Base-by-base conservation (phyloP, 805 yeast species). In the Yamadazyma akitaensis region DNA sequence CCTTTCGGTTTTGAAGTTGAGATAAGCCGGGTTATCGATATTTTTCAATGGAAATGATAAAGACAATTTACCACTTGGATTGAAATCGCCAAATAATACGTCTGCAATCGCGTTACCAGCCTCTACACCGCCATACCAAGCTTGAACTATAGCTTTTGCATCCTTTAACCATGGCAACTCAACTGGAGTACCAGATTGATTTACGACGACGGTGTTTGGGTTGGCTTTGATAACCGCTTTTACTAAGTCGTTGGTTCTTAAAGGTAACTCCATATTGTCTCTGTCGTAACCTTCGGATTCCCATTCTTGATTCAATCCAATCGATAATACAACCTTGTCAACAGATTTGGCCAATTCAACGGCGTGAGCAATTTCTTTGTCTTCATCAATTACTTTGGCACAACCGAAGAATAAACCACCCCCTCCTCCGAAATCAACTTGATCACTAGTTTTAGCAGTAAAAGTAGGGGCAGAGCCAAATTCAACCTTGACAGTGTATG, bases 101-200 rank as follows among this genome's bases (percentile, higher is more conserved):
- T 80, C 83, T 10, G 83, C 84, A 57, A 80, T 67, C n/a, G 78
- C 77, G 53, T 76, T 78, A 46, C 85, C 85, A 40, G 66, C 60
- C 55, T 81, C 85, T 50, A 70, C 71, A 47, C 85, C 86, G 11
- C 70, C 68, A 47, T 56, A 65, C 68, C 68, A 65, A 11, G 67
- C 68, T 42, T 65, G 70, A 25, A 64, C 57, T 25, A 65, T 41
- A 21, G 54, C 56, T 34, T 54, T 54, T 11, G 62, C 61, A 16
- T 62, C 42, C 11, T 51, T 28, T 16, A 61, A 37, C 68, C 68
- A 64, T 19, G 68, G 68, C 51, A 65, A 50, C 34, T 62, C 58
- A 36, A 65, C 68, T 5, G 70, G 70, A 9, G 68, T 60, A 37
- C 70, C 70, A 2, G 65, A 59, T 50, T 65, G 70, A 48, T 64